Conservation (phyloP, 352 stramenopile genomes). For the Pythium phragmiticola region DNA sequence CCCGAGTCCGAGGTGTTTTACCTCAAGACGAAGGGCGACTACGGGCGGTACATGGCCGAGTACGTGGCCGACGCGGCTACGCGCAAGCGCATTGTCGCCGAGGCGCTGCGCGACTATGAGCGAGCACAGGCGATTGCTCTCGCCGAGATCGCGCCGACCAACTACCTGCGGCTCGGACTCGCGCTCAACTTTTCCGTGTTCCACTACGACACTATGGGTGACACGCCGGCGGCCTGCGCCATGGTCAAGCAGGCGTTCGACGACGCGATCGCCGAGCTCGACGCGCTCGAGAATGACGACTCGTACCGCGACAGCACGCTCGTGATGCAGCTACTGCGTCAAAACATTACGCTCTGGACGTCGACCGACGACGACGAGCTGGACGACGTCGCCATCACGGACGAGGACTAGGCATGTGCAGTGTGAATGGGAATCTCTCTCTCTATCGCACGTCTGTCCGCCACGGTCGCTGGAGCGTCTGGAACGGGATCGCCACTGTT, state of each 20-base stretch:
- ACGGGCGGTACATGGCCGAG: conserved; percentile 23
- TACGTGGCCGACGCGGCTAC: neutral
- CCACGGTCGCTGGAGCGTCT: conserved; percentile 4
- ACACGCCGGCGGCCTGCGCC: conserved; percentile 17
- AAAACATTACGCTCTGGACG: conserved; percentile 37
- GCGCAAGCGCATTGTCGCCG: neutral
- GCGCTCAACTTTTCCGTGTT: conserved; percentile 37
- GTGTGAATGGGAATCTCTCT: neutral
- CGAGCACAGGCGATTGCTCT: conserved; percentile 17
- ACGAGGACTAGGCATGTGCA: no score
- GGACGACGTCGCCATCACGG: neutral
- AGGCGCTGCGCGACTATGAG: conserved; percentile 27
- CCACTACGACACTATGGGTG: conserved; percentile 31
- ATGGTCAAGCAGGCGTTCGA: conserved; percentile 37
- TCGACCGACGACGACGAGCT: conserved; percentile 14
- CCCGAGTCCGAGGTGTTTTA: conserved; percentile 95
- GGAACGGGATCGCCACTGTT: no score
- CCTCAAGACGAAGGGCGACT: conserved; percentile 93
- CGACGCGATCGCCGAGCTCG: no score
- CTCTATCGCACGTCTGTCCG: neutral
- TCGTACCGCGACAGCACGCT: conserved; percentile 33
- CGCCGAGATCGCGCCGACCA: conserved; percentile 26
- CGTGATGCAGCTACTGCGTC: conserved; percentile 36
- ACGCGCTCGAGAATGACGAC: conserved; percentile 34
- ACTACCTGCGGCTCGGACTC: conserved; percentile 32